phyloP scores from a whole-genome alignment of 2,329 filamentous ascomycete genomes.

The Diaporthe citrichinensis region DNA sequence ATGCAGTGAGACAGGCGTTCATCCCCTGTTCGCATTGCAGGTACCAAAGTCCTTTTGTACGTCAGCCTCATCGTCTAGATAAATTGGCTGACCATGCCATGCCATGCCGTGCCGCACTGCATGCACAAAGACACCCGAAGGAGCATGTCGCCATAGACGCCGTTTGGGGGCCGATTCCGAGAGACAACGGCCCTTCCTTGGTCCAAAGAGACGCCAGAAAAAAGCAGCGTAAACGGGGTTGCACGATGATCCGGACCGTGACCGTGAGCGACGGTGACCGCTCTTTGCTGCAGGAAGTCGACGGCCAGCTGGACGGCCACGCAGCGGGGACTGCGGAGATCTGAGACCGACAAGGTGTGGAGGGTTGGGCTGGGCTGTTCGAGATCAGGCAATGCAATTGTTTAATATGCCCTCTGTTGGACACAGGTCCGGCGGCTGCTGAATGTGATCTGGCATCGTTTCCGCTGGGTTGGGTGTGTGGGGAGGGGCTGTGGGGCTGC shows the following conservation, averaged over 20 bases:
- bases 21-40: neutral
- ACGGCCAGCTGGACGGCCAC: neutral
- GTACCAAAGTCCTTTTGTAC: neutral
- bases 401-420: slow-evolving; percentile 3
- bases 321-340: neutral
- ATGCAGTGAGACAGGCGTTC: slow-evolving; percentile 10
- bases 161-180: slow-evolving; percentile 18
- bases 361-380: slow-evolving; percentile 25
- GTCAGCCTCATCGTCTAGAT: slow-evolving; percentile 2
- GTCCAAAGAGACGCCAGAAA: neutral
- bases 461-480: slow-evolving; percentile 6
- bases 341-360: slow-evolving; percentile 16
- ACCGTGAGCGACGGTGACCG: neutral
- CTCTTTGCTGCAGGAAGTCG: slow-evolving; percentile 17
- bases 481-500: neutral
- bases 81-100: neutral
- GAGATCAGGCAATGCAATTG: slow-evolving; percentile 26
- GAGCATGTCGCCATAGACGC: neutral
- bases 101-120: neutral
- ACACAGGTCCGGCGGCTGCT: slow-evolving; percentile 32
- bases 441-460: slow-evolving; percentile 17
- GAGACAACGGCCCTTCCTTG: neutral
- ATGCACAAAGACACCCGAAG: neutral
- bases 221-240: neutral
- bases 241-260: neutral